Evolutionary conservation across 78 protist species (phyloP).

Genomic region (Dictyostelium intermedium): DNA sequence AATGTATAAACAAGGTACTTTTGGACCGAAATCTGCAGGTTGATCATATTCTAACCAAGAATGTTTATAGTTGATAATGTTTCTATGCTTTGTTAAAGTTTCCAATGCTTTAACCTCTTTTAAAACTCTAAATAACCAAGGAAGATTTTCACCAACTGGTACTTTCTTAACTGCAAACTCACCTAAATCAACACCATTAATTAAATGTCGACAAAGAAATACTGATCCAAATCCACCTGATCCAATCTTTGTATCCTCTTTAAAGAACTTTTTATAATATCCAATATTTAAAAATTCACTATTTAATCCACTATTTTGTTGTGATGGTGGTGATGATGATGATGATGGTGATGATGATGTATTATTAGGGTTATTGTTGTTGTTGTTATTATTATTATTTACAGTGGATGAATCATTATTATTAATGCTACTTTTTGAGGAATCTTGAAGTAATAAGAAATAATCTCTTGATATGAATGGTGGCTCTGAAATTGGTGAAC

Average conservation of each 20-base stretch:
- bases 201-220: constrained; percentile 72
- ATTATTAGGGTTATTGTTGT: not conserved
- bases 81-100: constrained; percentile 81
- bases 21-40: constrained; percentile 82
- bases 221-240: constrained; percentile 84
- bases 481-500: not conserved
- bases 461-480: constrained; percentile 62
- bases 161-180: constrained; percentile 86
- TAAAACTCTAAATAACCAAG: constrained; percentile 77
- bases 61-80: constrained; percentile 85
- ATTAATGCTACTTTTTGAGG: not conserved
- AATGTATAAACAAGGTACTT: constrained; percentile 84
- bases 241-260: constrained; percentile 64
- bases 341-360: not conserved
- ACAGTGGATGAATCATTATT: not conserved
- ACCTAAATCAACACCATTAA: constrained; percentile 82
- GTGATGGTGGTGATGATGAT: not conserved
- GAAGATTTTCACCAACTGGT: constrained; percentile 85
- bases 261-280: constrained; percentile 66
- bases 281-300: constrained; percentile 72
- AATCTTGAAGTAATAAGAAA: constrained; percentile 44
- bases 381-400: not conserved
- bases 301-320: not conserved
- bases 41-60: constrained; percentile 84
- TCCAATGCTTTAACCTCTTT: constrained; percentile 83